phyloP scores from a whole-genome alignment of 139 green algal species.

The Micractinium sp. region DNA sequence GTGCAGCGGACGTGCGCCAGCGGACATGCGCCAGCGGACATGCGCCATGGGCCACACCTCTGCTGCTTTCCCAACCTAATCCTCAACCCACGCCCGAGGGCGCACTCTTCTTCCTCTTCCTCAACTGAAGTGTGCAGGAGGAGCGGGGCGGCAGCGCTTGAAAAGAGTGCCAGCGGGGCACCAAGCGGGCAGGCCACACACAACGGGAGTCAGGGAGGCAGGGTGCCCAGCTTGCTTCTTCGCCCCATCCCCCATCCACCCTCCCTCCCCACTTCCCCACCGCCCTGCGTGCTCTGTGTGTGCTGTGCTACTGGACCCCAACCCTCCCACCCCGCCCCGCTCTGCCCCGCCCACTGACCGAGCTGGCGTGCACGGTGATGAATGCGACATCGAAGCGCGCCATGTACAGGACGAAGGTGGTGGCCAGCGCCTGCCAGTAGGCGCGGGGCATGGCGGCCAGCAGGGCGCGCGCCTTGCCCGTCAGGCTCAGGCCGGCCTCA shows the following conservation, averaged over 20 bases:
- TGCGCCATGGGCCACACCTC: no score
- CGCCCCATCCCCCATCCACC: background rate
- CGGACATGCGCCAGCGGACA: no score
- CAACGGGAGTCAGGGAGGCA: background rate
- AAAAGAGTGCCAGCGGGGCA: no score
- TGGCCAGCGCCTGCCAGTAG: slow-evolving; percentile 84
- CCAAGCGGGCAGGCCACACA: no score
- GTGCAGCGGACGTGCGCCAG: no score
- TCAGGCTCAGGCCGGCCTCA: slow-evolving; percentile 19
- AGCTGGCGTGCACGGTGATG: slow-evolving; percentile 75
- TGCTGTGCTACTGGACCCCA: no score
- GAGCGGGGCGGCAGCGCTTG: no score
- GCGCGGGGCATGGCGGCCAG: slow-evolving; percentile 64
- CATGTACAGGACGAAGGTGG: slow-evolving; percentile 82
- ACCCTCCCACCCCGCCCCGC: background rate
- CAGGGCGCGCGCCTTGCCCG: slow-evolving; percentile 52
- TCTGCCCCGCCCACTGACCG: slow-evolving; percentile 37
- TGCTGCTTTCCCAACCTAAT: no score
- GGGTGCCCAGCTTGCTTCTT: background rate
- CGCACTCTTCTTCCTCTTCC: no score
- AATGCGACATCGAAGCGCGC: slow-evolving; percentile 87
- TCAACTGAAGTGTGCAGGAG: background rate
- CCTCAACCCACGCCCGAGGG: no score
- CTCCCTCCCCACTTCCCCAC: no score
- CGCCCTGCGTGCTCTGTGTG: no score